These are phyloP conservation scores for Lachancea sp. DNA, from an alignment of 805 yeast species.

Conservation along the genomic window DNA sequence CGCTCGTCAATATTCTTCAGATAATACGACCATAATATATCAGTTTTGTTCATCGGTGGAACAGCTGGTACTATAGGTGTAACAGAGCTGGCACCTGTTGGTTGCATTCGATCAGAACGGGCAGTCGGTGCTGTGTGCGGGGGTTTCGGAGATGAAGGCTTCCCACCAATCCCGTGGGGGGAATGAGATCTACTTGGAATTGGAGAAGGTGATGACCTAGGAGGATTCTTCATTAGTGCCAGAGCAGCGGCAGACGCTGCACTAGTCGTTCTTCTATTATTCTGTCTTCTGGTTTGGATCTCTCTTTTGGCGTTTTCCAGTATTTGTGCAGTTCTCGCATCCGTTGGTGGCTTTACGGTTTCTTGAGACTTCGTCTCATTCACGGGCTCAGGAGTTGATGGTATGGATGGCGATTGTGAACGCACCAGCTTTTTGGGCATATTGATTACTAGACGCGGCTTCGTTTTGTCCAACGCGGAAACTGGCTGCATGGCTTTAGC, in stretches of 20 bases:
- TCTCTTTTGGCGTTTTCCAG: slow-evolving; percentile 27
- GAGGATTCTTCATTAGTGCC: slow-evolving; percentile 18
- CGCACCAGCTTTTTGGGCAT: slow-evolving; percentile 21
- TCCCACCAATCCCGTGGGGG: slow-evolving; percentile 11
- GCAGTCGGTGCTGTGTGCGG: slow-evolving; percentile 2
- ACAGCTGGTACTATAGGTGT: slow-evolving; percentile 19
- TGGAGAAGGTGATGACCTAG: slow-evolving; percentile 13
- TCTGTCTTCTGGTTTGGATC: slow-evolving; percentile 18
- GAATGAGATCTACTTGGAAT: slow-evolving; percentile 14
- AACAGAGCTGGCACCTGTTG: slow-evolving; percentile 3
- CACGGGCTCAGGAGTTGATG: slow-evolving; percentile 2
- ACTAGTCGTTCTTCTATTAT: slow-evolving; percentile 14
- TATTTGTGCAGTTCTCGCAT: slow-evolving; percentile 30
- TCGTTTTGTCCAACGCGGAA: slow-evolving; percentile 42
- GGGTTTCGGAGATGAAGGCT: slow-evolving; percentile 8
- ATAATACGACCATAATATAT: slow-evolving; percentile 52
- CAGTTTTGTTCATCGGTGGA: slow-evolving; percentile 46
- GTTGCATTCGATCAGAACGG: slow-evolving; percentile 14
- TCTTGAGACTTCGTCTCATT: slow-evolving; percentile 2
- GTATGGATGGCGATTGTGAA: slow-evolving; percentile 13
- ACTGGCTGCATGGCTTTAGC: slow-evolving; percentile 77
- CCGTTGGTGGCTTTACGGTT: slow-evolving; percentile 16
- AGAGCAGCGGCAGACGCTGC: slow-evolving; percentile 25
- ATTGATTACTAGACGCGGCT: slow-evolving; percentile 8
- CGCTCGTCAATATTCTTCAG: slow-evolving; percentile 54